Percentiles rank a stretch among this genome's conserved stretches.
Evolutionary conservation across 2,329 filamentous ascomycete species (phyloP).

Genomic region (Corinectria fuckeliana): DNA sequence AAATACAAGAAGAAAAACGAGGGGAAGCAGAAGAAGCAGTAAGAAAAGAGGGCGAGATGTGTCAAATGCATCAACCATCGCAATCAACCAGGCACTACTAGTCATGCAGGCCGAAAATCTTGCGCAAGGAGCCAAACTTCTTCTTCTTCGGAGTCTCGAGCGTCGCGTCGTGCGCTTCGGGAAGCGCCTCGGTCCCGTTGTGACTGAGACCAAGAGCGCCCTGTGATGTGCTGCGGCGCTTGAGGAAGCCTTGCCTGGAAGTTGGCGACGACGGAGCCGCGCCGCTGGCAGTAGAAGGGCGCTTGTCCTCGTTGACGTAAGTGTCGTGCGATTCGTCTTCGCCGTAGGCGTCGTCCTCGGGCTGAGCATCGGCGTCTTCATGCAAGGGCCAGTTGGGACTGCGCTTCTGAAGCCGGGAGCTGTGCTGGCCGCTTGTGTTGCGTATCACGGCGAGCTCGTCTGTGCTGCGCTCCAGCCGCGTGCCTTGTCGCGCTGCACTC

Average conservation of each 20-base stretch:
- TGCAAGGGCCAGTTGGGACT: slow-evolving; percentile 45
- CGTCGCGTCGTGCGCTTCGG: slow-evolving; percentile 18
- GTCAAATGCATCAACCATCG: background rate
- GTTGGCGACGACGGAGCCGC: slow-evolving; percentile 37
- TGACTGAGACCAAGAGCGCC: slow-evolving; percentile 32
- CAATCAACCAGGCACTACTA: slow-evolving; percentile 36
- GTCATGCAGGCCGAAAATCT: slow-evolving; percentile 64
- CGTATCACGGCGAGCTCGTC: slow-evolving; percentile 58
- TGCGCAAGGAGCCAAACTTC: slow-evolving; percentile 71
- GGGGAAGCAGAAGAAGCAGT: background rate
- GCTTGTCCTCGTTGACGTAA: slow-evolving; percentile 36
- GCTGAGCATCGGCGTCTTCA: slow-evolving; percentile 41
- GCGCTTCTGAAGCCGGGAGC: slow-evolving; percentile 36
- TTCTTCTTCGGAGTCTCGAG: slow-evolving; percentile 57
- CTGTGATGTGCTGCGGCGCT: slow-evolving; percentile 48
- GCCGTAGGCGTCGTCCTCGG: slow-evolving; percentile 38
- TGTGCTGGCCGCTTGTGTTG: slow-evolving; percentile 37
- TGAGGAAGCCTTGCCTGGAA: slow-evolving; percentile 43
- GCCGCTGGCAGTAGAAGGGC: slow-evolving; percentile 46
- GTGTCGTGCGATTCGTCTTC: slow-evolving; percentile 35
- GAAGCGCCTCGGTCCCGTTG: background rate
- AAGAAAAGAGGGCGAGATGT: background rate
- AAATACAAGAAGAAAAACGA: background rate
- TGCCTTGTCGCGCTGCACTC: slow-evolving; percentile 67
- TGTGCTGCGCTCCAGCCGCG: slow-evolving; percentile 64